Evolutionary conservation across 345 rosid species (phyloP), one percentile per base, ranked within the genome.

Genomic region (Pistacia atlantica): DNA sequence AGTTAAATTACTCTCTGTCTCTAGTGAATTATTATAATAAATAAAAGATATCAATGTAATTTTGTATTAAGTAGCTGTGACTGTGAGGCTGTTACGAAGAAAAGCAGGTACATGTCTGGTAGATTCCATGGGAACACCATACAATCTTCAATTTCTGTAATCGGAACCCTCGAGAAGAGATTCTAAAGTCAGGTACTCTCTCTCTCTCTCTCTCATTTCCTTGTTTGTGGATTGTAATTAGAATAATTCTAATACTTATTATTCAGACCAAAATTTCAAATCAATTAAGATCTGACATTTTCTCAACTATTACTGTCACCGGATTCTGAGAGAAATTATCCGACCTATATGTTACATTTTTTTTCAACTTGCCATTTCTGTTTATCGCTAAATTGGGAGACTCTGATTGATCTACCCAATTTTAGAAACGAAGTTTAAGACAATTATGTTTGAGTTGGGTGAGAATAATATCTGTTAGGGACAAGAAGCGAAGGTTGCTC

Each of bases 151-250:
- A 58, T 37, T 37, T 35, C 17, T 59, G 33, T 28, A 42, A 25
- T 51, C 35, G 11, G 25, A 73, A 51, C 69, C 45, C 65, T n/a
- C 4, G 45, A 42, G 45, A 52, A 12, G 45, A 59, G 31, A 42
- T 59, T 46, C 63, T 33, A 54, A 61, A 31, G 49, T 73, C 51
- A 62, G 76, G 69, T 73, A 10, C 25, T 25, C 25, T 25, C 33
- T 33, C 4, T 45, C 13, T 58, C 56, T 13, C 56, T 28, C 16
- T 31, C 22, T 10, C 31, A 25, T 16, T 51, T 54, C 9, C 9
- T 49, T 3, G 20, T 65, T 11, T 49, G 11, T 46, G n/a, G 28
- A 12, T 49, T 14, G 4, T 8, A 49, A n/a, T 1, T 10, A 28
- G 56, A 67, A 25, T 25, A 25, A 25, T 25, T 25, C 11, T 48